Percentiles rank a stretch among this genome's conserved stretches.
phyloP scores from a whole-genome alignment of 1,139 yeast genomes.

The Yamadazyma atlantica region DNA sequence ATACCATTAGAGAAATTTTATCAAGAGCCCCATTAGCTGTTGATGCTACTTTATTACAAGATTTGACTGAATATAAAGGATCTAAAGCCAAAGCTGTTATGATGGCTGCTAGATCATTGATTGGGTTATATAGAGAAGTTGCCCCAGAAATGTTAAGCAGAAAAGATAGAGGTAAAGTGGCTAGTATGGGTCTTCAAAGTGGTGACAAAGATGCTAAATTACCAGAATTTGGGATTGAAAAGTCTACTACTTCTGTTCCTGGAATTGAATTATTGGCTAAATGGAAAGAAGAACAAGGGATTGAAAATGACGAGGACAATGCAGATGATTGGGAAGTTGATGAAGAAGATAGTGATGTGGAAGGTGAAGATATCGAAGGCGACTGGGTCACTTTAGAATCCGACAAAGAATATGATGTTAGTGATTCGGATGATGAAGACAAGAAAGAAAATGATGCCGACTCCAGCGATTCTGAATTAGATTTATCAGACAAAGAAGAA shows the following conservation, averaged over 20 bases:
- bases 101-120: slow-evolving; percentile 92
- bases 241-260: slow-evolving; percentile 66
- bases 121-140: slow-evolving; percentile 82
- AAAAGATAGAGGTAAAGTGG: slow-evolving; percentile 91
- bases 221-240: slow-evolving; percentile 75
- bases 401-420: slow-evolving; percentile 55
- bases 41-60: slow-evolving; percentile 82
- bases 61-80: slow-evolving; percentile 84
- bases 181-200: slow-evolving; percentile 73
- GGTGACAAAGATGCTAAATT: slow-evolving; percentile 41
- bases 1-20: slow-evolving; percentile 89
- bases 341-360: slow-evolving; percentile 50
- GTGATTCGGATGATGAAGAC: slow-evolving; percentile 50
- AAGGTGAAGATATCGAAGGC: slow-evolving; percentile 60
- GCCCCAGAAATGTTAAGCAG: slow-evolving; percentile 93
- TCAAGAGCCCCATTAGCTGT: slow-evolving; percentile 93
- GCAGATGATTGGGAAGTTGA: slow-evolving; percentile 47
- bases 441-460: slow-evolving; percentile 16
- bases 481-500: slow-evolving; percentile 22
- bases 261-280: slow-evolving; percentile 87
- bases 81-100: slow-evolving; percentile 91
- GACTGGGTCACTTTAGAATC: slow-evolving; percentile 62
- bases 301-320: slow-evolving; percentile 42
- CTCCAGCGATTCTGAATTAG: slow-evolving; percentile 47
- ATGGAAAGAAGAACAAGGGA: slow-evolving; percentile 78